A percentile compares a stretch with the other conserved stretches of the same genome.
phyloP scores from a whole-genome alignment of 805 yeast species.

The Metschnikowia baotianmanensis region DNA sequence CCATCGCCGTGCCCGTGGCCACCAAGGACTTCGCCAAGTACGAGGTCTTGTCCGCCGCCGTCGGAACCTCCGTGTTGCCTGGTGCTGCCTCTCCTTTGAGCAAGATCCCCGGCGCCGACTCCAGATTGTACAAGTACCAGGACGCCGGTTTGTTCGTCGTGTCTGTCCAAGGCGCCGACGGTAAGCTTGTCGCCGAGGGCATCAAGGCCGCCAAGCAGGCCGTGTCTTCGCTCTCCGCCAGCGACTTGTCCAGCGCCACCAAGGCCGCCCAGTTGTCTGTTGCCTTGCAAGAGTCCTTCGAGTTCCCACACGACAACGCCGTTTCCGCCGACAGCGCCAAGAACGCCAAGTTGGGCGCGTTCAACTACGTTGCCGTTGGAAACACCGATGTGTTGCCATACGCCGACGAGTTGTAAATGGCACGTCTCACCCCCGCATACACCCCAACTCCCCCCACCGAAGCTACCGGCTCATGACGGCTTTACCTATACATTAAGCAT shows the following conservation, averaged over 20 bases:
- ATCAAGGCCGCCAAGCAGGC: conserved; percentile 57
- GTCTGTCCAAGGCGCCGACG: conserved; percentile 56
- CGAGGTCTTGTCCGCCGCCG: conserved; percentile 68
- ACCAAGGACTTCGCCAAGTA: conserved; percentile 61
- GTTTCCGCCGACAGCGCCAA: conserved; percentile 35
- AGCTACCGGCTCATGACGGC: conserved; percentile 10
- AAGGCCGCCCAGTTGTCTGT: conserved; percentile 41
- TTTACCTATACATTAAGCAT: conserved; percentile 9
- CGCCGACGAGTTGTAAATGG: conserved; percentile 77
- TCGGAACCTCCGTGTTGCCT: conserved; percentile 59
- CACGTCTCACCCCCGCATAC: conserved; percentile 12
- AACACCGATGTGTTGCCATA: conserved; percentile 82
- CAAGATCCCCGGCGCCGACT: conserved; percentile 45
- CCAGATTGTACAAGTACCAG: conserved; percentile 61
- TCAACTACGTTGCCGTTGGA: conserved; percentile 89
- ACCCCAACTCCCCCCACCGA: conserved; percentile 7
- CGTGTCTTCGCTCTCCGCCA: conserved; percentile 31
- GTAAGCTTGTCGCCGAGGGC: conserved; percentile 56
- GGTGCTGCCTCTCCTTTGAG: conserved; percentile 52
- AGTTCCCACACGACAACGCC: conserved; percentile 29
- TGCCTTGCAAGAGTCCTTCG: conserved; percentile 41
- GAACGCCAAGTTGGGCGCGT: conserved; percentile 45
- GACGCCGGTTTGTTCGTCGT: conserved; percentile 82
- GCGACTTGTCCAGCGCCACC: conserved; percentile 57
- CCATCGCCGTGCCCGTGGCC: conserved; percentile 77